Evolutionary conservation across 768 basidiomycete species (phyloP).

Genomic region (Termitomyces sp.): DNA sequence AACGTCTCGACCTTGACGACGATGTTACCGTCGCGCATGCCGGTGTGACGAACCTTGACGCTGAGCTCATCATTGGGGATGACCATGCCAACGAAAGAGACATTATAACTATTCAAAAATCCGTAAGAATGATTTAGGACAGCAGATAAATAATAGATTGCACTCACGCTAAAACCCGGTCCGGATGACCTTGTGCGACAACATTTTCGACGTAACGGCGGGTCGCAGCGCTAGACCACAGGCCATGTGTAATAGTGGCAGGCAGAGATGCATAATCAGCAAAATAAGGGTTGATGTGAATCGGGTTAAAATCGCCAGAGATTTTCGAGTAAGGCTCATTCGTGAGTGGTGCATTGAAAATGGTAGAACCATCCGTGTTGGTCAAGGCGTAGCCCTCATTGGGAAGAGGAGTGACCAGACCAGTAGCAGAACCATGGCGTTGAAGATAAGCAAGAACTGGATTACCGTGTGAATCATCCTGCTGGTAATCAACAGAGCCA

Average conservation of each 20-base stretch:
- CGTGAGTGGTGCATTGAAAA: conserved; percentile 79
- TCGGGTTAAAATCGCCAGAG: conserved; percentile 98
- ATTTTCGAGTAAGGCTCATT: conserved; percentile 95
- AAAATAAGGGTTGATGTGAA: conserved; percentile 98
- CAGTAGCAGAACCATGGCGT: conserved; percentile 81
- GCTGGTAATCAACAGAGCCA: conserved; percentile 79
- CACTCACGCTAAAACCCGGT: conserved; percentile 82
- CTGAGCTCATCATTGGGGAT: conserved; percentile 82
- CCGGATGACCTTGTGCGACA: conserved; percentile 88
- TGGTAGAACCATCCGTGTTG: conserved; percentile 47
- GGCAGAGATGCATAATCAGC: conserved; percentile 89
- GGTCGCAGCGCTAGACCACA: conserved; percentile 96
- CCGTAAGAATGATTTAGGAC: not conserved
- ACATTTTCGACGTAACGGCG: conserved; percentile 89
- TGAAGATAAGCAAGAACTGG: conserved; percentile 91
- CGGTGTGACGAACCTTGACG: conserved; percentile 84
- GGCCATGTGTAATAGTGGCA: conserved; percentile 95
- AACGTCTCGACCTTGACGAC: conserved; percentile 84
- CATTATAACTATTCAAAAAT: conserved; percentile 62
- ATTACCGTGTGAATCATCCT: conserved; percentile 87
- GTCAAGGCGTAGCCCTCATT: conserved; percentile 86
- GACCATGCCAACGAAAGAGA: conserved; percentile 96
- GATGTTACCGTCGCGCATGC: conserved; percentile 91
- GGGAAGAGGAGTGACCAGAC: conserved; percentile 68
- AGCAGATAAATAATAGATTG: not conserved